Base-by-base conservation (phyloP, 2,329 filamentous ascomycete genomes). In the Colletotrichum scovillei region DNA sequence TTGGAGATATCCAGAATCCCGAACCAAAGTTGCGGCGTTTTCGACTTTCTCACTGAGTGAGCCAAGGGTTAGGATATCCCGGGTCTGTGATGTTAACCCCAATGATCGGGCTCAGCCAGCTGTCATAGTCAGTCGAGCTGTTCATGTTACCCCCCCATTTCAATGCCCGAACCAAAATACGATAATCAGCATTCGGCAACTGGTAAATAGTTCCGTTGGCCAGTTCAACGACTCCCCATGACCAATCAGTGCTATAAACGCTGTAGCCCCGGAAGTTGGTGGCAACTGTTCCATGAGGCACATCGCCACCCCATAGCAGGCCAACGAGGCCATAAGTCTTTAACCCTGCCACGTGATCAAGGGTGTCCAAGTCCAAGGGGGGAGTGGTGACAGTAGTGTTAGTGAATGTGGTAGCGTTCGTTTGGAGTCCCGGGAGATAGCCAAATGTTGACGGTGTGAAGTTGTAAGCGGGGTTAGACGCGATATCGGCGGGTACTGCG, bases 151-250 rank as follows among this genome's bases (percentile, higher is more conserved):
- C 30, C 14, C 58, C 70, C 64, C 66, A 64, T 38, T 42, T 58
- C 9, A 73, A 35, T 16, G 70, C 66, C 5, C 70, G 58, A 16
- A 73, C 26, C 32, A 73, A 30, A 19, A 73, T 66, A 62, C 70
- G 65, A 42, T 73, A 73, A 26, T 73, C 70, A 8, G 66, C 66
- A 46, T 73, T 73, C 3, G 70, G 69, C 22, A 73, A 42, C n/a
- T 69, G 66, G 24, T 69, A 73, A 11, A 73, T 28, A 1, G 66
- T 69, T 5, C 66, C 70, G 38, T 73, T 69, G 5, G 70, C 58
- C 19, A 69, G n/a, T 28, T 68, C 64, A 19, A 69, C 70, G 8
- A 69, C 65, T 1, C 64, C 70, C 70, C 70, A 73, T 2, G 65
- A 58, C 66, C 70, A 69, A 5, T 68, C 60, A 19, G 42, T 59